phyloP scores from a whole-genome alignment of 2,329 filamentous ascomycete species.

The Epichloe glyceriae region DNA sequence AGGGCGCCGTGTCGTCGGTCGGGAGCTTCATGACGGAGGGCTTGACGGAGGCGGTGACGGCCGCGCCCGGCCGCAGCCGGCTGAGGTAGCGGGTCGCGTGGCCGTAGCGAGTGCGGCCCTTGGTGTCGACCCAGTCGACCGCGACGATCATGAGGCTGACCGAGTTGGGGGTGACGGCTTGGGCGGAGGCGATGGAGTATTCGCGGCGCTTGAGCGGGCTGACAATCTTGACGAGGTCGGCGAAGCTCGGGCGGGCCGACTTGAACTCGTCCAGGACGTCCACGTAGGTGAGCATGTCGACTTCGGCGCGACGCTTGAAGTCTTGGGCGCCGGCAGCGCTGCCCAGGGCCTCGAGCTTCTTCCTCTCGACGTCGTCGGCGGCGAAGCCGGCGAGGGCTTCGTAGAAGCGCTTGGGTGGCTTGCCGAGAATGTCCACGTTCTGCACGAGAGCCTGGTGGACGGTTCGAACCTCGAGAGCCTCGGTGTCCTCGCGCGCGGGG shows the following conservation, averaged over 20 bases:
- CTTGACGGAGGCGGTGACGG: slow-evolving; percentile 88
- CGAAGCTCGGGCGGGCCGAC: slow-evolving; percentile 78
- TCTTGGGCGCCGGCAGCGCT: slow-evolving; percentile 71
- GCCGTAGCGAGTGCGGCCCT: slow-evolving; percentile 78
- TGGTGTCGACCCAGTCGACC: slow-evolving; percentile 85
- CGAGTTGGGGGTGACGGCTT: slow-evolving; percentile 81
- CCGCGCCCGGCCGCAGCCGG: slow-evolving; percentile 57
- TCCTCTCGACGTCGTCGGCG: slow-evolving; percentile 68
- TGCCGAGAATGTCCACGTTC: slow-evolving; percentile 93
- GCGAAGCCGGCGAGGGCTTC: slow-evolving; percentile 82
- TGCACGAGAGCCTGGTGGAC: slow-evolving; percentile 84
- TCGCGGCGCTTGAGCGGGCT: slow-evolving; percentile 89
- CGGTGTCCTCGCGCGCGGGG: slow-evolving; percentile 65
- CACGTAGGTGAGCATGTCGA: slow-evolving; percentile 82
- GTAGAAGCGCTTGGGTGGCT: slow-evolving; percentile 96
- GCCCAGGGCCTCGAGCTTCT: slow-evolving; percentile 62
- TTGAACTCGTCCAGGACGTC: slow-evolving; percentile 82
- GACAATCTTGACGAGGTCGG: slow-evolving; percentile 79
- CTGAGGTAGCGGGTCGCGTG: slow-evolving; percentile 88
- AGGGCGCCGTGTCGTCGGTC: slow-evolving; percentile 75
- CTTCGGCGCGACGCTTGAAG: slow-evolving; percentile 83
- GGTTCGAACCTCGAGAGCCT: slow-evolving; percentile 72
- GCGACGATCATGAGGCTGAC: slow-evolving; percentile 95
- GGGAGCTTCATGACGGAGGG: slow-evolving; percentile 99
- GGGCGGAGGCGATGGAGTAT: slow-evolving; percentile 97